These are phyloP conservation scores for Dendrobium catenatum DNA, from an alignment of 106 monocot species.

Conservation along the genomic window DNA sequence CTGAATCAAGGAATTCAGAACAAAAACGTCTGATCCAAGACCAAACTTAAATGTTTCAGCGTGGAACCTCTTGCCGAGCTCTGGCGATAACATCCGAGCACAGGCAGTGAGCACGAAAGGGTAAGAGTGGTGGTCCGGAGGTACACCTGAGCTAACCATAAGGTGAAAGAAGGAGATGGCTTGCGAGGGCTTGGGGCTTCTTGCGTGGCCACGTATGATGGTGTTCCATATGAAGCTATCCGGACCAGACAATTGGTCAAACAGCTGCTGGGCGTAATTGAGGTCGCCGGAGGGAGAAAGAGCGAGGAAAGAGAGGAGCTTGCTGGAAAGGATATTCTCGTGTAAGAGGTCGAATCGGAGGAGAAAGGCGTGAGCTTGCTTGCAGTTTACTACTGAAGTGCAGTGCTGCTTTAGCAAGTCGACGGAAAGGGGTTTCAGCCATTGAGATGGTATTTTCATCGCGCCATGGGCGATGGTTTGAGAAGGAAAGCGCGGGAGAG, in stretches of 20 bases:
- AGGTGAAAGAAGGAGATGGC: conserved; percentile 13
- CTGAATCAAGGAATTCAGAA: conserved; percentile 26
- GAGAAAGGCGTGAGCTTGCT: conserved; percentile 33
- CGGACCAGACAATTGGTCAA: conserved; percentile 10
- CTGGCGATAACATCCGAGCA: conserved; percentile 2
- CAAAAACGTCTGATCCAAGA: conserved; percentile 13
- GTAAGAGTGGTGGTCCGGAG: conserved; percentile 19
- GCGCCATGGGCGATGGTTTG: not conserved
- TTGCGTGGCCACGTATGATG: conserved; percentile 18
- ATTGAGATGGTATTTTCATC: conserved; percentile 9
- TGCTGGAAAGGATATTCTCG: conserved; percentile 12
- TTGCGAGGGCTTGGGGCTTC: conserved; percentile 8
- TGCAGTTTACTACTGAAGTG: conserved; percentile 24
- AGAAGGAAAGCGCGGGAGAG: too few relatives aligned
- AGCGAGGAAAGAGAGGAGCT: conserved; percentile 29
- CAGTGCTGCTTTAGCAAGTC: conserved; percentile 16
- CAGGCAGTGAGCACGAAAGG: conserved; percentile 30
- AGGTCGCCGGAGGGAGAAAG: conserved; percentile 19
- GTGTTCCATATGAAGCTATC: conserved; percentile 29
- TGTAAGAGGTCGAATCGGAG: conserved; percentile 18
- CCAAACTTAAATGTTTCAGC: conserved; percentile 13
- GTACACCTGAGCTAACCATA: conserved; percentile 11
- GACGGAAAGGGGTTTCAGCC: conserved; percentile 2
- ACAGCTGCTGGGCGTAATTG: conserved; percentile 16
- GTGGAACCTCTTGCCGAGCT: conserved; percentile 15